Evolutionary conservation across 257 asterid species (phyloP).

Genomic region (Solanum ossicruentum): DNA sequence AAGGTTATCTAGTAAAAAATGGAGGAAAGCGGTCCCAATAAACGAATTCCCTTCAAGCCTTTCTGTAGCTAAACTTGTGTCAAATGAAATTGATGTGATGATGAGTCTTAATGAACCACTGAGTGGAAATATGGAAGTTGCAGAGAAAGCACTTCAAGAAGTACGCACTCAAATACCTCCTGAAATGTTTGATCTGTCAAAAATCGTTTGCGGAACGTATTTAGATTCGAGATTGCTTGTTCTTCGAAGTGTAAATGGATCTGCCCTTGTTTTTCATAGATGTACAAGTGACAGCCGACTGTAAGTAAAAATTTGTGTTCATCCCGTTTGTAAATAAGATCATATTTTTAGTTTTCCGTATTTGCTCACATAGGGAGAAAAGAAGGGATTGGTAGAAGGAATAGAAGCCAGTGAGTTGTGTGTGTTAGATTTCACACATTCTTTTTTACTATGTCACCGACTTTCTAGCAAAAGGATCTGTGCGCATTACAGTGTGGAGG

Average conservation of each 20-base stretch:
- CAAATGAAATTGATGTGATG: conserved; percentile 38
- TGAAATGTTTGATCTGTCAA: conserved; percentile 65
- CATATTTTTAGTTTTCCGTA: neutral
- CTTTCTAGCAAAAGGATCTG: neutral
- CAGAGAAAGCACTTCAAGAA: conserved; percentile 45
- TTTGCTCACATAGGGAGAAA: neutral
- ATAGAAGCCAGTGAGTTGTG: neutral
- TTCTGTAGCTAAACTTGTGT: conserved; percentile 63
- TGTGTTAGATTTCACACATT: neutral
- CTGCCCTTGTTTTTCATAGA: conserved; percentile 60
- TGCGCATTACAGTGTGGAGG: neutral
- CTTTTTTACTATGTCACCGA: neutral
- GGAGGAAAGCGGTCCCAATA: conserved; percentile 55
- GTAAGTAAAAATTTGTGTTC: neutral
- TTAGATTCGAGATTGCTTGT: conserved; percentile 74
- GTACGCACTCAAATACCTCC: conserved; percentile 70
- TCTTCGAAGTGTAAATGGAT: conserved; percentile 60
- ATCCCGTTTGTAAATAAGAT: neutral
- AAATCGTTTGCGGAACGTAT: conserved; percentile 78
- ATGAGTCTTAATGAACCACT: conserved; percentile 57
- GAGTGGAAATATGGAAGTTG: conserved; percentile 18
- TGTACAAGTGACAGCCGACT: neutral
- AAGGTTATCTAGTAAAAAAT: conserved; percentile 51
- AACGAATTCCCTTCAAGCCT: conserved; percentile 71
- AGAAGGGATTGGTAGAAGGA: neutral